Percentiles rank a stretch among this genome's conserved stretches.
These are phyloP conservation scores for Plantago lanceolata DNA, from an alignment of 305 asterid genomes.

Conservation along the genomic window DNA sequence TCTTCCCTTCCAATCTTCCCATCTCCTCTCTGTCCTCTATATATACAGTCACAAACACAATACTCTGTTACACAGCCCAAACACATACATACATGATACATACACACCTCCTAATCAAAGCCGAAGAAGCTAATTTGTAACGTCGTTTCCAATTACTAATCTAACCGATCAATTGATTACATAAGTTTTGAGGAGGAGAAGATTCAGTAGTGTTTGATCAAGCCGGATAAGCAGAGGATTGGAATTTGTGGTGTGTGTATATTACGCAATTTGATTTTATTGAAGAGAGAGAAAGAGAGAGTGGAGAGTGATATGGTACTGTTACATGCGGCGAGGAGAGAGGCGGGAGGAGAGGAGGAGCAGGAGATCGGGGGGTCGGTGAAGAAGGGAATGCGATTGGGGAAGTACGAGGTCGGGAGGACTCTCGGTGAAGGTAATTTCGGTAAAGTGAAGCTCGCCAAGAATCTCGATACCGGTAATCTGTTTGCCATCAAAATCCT, in stretches of 20 bases:
- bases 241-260: background rate
- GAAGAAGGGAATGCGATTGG: conserved; percentile 49
- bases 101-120: too few relatives aligned
- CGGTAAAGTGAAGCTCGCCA: conserved; percentile 82
- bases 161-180: too few relatives aligned
- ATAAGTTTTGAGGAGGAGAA: too few relatives aligned
- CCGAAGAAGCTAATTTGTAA: too few relatives aligned
- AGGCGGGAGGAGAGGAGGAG: conserved; percentile 3
- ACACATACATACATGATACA: too few relatives aligned
- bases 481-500: conserved; percentile 74
- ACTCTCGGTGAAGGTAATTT: conserved; percentile 93
- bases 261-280: too few relatives aligned
- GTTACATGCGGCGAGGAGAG: conserved; percentile 26
- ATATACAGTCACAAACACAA: too few relatives aligned
- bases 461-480: conserved; percentile 47
- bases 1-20: too few relatives aligned
- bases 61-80: too few relatives aligned
- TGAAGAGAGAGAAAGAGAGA: background rate
- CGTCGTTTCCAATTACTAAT: too few relatives aligned
- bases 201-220: too few relatives aligned
- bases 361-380: background rate
- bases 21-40: too few relatives aligned
- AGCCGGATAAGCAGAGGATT: background rate
- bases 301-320: conserved; percentile 27
- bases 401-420: conserved; percentile 79